Evolutionary conservation across 371 early-diverging fungal genomes (phyloP), one percentile per base, ranked within the genome.

Genomic region (Mucor lusitanicus): DNA sequence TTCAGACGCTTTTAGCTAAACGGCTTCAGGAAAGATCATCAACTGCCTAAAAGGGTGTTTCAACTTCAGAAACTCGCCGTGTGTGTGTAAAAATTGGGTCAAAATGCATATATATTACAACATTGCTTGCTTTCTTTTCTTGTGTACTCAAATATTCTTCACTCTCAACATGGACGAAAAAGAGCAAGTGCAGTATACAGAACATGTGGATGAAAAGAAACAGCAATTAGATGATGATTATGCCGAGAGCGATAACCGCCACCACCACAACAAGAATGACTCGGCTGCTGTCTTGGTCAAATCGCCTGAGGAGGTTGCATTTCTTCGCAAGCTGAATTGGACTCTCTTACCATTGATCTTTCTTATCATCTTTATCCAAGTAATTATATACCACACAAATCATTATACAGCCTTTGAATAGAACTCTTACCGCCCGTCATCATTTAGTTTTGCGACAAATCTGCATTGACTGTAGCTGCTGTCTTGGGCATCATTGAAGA

Each of bases 401-500:
- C 17, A 17, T 40, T 40, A 15, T 40, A 3, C 17, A 40, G 40
- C 5, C 40, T 17, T 27, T 23, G 27, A 53, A 13, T 13, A 13
- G 25, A 17, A 17, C 12, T 23, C 15, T 27, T 3, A 53, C 27
- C 12, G 11, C 4, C 27, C 12, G 11, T 3, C 9, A 27, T 27
- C 27, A 5, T 25, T 39, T 68, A 80, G 76, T 80, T 80, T 50
- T 75, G 73, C 27, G 81, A 81, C 40, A 81, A 81, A 67, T 70
- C 81, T 33, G 70, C 75, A 30, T 39, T 81, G 25, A 74, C 71
- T 23, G 67, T 72, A 42, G 76, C 73, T 27, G 73, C 77, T 42
- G 75, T 81, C 0, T 48, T 78, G 15, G 79, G 81, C 5, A 67
- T 81, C 19, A 69, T 66, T 1, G 39, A 63, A 17, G 81, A 81